Base-by-base conservation (phyloP, 2,329 filamentous ascomycete genomes). In the Myriosclerotinia curreyana region DNA sequence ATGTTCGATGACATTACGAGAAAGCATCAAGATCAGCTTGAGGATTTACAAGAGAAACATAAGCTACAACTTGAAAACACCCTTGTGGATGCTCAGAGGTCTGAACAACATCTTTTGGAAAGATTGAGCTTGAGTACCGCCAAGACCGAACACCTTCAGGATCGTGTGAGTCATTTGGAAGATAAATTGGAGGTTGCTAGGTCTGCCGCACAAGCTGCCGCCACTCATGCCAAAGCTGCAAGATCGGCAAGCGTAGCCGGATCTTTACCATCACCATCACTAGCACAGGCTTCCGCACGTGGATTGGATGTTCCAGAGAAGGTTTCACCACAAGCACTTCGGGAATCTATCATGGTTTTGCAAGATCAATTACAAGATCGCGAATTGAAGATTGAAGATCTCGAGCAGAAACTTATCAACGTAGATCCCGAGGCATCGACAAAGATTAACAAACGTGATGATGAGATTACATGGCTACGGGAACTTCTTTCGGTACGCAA, bases 361-460 rank as follows among this genome's bases (percentile, higher is more conserved):
- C 95, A 99, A 77, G 94, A 98, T 76, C 95, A 99, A 76, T 83
- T 99, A 8, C 95, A 98, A 76, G 92, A 95, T 71, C 92, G 95
- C 61, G 95, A 99, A 78, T 84, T 89, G 66, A 88, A 86, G 48
- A 96, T 98, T 69, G 95, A 99, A 75, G 86, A 89, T 67, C 87
- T 98, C 15, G 91, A 96, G 76, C 83, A 87, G 60, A 82, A 87
- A 60, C 80, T 92, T 9, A 79, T 84, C 22, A 83, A 84, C 66
- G 77, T 88, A 3, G 92, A 96, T 71, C 88, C 87, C 11, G 90
- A 96, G 49, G 89, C 91, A 0, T 85, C 90, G 2, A 82, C 80
- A 59, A 96, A 95, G 79, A 86, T 98, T 71, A 89, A 91, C 70
- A 96, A 97, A 77, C 89, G 90, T 46, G 92, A 98, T 68, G 92